Evolutionary conservation across 805 yeast genomes (phyloP).

Genomic region (Wickerhamomyces bisporus): DNA sequence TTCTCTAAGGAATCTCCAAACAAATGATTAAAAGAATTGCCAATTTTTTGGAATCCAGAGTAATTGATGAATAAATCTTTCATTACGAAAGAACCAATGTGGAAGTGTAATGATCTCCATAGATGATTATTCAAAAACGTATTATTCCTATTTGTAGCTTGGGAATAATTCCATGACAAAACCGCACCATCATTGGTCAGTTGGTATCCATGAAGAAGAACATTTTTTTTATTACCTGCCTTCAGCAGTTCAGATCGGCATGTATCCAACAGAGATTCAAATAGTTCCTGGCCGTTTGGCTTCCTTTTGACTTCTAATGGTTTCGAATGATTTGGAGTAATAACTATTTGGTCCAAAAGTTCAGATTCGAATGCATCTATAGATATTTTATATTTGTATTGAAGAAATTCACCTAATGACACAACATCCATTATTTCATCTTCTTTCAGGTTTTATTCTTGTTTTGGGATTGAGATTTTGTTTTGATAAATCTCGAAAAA

Average conservation of each 20-base stretch:
- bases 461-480: not conserved
- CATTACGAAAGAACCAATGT: constrained; percentile 11
- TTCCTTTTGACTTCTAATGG: not conserved
- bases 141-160: constrained; percentile 18
- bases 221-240: not conserved
- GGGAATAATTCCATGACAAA: not conserved
- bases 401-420: not conserved
- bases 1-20: constrained; percentile 12
- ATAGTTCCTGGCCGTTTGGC: not conserved
- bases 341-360: not conserved
- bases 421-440: not conserved
- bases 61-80: constrained; percentile 9
- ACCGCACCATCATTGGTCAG: not conserved
- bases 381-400: not conserved
- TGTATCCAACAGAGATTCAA: not conserved
- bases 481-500: not conserved
- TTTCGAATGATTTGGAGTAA: not conserved
- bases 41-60: constrained; percentile 7
- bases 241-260: not conserved
- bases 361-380: not conserved
- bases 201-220: not conserved
- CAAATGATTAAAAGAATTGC: constrained; percentile 8
- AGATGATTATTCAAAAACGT: constrained; percentile 34
- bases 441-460: not conserved
- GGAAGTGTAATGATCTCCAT: constrained; percentile 33